Evolutionary conservation across 768 basidiomycete genomes (phyloP).

Genomic region (Boletus bicolor): DNA sequence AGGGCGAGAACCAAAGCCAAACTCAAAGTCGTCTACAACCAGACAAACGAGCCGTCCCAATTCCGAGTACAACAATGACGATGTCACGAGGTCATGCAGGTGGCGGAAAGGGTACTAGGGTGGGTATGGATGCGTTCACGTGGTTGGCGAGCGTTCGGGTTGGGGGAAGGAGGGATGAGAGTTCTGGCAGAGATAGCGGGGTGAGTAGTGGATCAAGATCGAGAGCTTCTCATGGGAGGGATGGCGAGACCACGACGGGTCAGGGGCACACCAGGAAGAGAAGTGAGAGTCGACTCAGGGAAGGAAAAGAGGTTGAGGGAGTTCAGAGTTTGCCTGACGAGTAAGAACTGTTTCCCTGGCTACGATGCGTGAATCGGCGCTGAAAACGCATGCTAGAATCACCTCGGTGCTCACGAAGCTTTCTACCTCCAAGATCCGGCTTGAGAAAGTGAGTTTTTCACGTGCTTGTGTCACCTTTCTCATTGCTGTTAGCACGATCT

Average conservation of each 20-base stretch:
- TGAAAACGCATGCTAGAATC: conserved; percentile 44
- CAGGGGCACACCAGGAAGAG: conserved; percentile 34
- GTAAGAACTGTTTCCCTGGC: conserved; percentile 37
- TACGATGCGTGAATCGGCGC: not conserved
- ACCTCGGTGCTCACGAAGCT: conserved; percentile 69
- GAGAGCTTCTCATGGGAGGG: conserved; percentile 29
- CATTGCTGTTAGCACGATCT: conserved; percentile 52
- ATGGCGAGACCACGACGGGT: conserved; percentile 6
- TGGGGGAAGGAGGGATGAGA: conserved; percentile 52
- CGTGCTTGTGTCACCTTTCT: conserved; percentile 4
- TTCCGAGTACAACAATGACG: conserved; percentile 32
- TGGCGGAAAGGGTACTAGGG: conserved; percentile 48
- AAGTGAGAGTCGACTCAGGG: conserved; percentile 44
- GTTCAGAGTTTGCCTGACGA: conserved; percentile 67
- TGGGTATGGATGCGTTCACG: conserved; percentile 68
- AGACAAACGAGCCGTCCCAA: conserved; percentile 20
- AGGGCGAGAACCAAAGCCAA: conserved; percentile 8
- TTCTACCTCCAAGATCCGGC: conserved; percentile 65
- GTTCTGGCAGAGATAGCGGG: conserved; percentile 52
- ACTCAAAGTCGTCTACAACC: conserved; percentile 3
- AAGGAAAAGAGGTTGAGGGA: conserved; percentile 34
- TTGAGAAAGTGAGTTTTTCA: conserved; percentile 67
- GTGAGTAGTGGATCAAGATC: conserved; percentile 44
- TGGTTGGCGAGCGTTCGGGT: conserved; percentile 77
- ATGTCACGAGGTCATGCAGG: conserved; percentile 47